Evolutionary conservation across 257 asterid species (phyloP), one percentile per base, ranked within the genome.

Genomic region (Nicotiana obtusifolia): DNA sequence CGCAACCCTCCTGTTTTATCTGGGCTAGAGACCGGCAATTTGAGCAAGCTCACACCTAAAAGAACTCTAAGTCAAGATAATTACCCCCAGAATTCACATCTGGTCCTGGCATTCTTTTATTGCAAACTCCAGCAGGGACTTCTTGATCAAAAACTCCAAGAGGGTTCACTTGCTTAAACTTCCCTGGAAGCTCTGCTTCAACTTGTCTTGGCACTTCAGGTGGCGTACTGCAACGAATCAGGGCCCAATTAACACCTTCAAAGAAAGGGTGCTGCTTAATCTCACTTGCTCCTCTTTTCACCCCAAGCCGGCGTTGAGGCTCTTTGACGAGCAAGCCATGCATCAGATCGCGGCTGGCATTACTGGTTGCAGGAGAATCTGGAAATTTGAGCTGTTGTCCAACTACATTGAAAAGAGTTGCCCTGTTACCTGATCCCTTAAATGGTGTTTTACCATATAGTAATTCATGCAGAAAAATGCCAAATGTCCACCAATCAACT

Each of bases 401-500:
- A 2, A 86, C 88, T 56, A 86, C 86, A 60, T 86, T 86, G 84
- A 86, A 83, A 53, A 86, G 86, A 19, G 88, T 86, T 64, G 86
- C 86, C 31, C 88, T 83, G 35, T 86, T 86, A 19, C 86, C 86
- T 31, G 88, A 86, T 8, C 88, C 88, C 57, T 86, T 86, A 59
- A 86, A 86, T 10, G 88, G 88, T 52, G 88, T 86, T 80, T 81
- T 86, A 84, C 88, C 86, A 37, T 81, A 86, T 5, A 86, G 53
- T 77, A 86, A 77, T 78, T 86, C 88, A 8, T 86, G 84, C 49
- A 86, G 82, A 71, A 86, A 86, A 17, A 86, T 86, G 37, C 88
- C 88, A 76, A 83, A 86, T 52, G 88, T 86, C 88, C 88, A 86
- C 88, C 88, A 86, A 73, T 86, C 88, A 69, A 86, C 88, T 59